Evolutionary conservation across 192 early-diverging fungal genomes (phyloP), one percentile per base, ranked within the genome.

Genomic region (Chytriomyces sp.): DNA sequence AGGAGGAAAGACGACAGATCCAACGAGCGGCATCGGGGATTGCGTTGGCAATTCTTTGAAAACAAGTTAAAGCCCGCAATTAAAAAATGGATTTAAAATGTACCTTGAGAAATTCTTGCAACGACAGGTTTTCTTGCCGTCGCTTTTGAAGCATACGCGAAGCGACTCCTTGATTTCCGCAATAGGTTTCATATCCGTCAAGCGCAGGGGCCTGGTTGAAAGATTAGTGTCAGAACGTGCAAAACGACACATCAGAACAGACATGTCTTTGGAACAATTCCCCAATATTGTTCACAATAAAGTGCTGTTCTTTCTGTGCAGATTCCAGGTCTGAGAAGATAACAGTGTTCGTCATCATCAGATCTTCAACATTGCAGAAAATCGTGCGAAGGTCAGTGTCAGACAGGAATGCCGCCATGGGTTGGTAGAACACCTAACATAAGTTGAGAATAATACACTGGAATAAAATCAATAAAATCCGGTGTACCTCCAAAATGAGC

Each of bases 1-100:
- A 88, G 73, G 37, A 94, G 78, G 64, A 89, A 94, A 32, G 89
- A 90, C 0, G 87, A 90, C 8, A 94, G 82, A 70, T 94, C 93
- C 34, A 94, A 72, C 39, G 81, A 81, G 1, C 90, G 87, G 72
- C 90, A 93, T 32, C 78, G 71, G 1, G 89, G 88, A 39, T 84
- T 83, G 10, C 84, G 81, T 17, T 84, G 83, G 58, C 76, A 77
- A 82, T 89, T 80, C 41, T 70, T 61, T 37, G 30, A 19, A 34
- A 25, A 36, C 53, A 59, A 3, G 19, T 38, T 58, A 53, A 67
- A 37, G 59, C 78, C 22, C 72, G 40, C 14, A 4, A 41, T 53
- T 4, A n/a, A 57, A 57, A 57, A 39, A n/a, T 69, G 7, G 12
- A 17, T 17, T 36, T n/a, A 67, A 75, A 52, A 64, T 53, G 40